Conservation (phyloP, 441 rosid genomes). For the Euphorbia celastroides region DNA sequence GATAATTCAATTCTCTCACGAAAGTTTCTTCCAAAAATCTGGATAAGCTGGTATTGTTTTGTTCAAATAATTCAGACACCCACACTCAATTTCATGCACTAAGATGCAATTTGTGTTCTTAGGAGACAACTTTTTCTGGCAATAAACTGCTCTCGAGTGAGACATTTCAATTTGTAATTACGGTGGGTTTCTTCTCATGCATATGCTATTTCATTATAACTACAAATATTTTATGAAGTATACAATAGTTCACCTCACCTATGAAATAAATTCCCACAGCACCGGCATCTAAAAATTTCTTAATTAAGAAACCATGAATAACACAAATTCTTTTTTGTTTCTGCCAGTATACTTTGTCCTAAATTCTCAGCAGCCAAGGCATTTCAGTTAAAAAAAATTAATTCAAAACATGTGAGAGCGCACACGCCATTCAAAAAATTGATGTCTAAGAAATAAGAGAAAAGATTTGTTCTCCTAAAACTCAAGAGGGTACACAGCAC, state of each 20-base stretch:
- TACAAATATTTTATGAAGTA: not conserved
- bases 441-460: not conserved
- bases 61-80: not conserved
- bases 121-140: not conserved
- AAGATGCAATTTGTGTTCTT: not conserved
- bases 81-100: not conserved
- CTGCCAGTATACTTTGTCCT: not conserved
- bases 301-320: not conserved
- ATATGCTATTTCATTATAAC: not conserved
- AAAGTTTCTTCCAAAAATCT: not conserved
- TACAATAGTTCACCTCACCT: not conserved
- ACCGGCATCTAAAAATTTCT: not conserved
- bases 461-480: not conserved
- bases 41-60: not conserved
- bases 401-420: not conserved
- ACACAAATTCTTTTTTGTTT: not conserved
- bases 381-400: not conserved
- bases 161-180: not conserved
- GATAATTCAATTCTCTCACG: not conserved
- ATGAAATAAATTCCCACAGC: not conserved
- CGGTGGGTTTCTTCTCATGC: not conserved
- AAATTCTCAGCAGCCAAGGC: constrained; percentile 1
- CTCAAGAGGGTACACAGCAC: not conserved
- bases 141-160: not conserved
- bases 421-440: not conserved